A percentile compares a stretch with the other conserved stretches of the same genome.
These are phyloP conservation scores for Limonomyces culmigenus DNA, from an alignment of 1,284 basidiomycete species.

Conservation along the genomic window DNA sequence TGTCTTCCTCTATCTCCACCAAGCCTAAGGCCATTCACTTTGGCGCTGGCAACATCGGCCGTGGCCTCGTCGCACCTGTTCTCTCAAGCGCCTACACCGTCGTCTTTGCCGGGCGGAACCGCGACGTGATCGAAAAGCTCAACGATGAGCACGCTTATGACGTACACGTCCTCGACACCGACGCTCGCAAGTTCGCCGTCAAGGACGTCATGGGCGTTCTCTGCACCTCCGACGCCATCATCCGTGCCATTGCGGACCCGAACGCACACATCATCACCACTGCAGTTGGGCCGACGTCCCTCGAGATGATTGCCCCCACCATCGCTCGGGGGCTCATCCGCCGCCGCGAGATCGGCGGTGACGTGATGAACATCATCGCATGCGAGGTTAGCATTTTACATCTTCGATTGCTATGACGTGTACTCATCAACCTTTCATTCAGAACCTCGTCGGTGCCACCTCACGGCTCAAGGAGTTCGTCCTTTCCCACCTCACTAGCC, in stretches of 20 bases:
- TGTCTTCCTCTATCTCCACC: not conserved
- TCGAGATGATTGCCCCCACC: slow-evolving; percentile 12
- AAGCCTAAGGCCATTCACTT: slow-evolving; percentile 14
- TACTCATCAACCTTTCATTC: not conserved
- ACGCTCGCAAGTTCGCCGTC: slow-evolving; percentile 9
- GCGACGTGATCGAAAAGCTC: slow-evolving; percentile 11
- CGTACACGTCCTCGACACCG: slow-evolving; percentile 13
- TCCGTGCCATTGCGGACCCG: slow-evolving; percentile 12
- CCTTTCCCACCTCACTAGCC: slow-evolving; percentile 12
- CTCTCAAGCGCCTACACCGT: slow-evolving; percentile 23
- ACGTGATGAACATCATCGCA: slow-evolving; percentile 20
- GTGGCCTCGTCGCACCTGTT: slow-evolving; percentile 24
- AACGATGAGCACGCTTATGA: slow-evolving; percentile 12
- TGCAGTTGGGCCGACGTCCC: slow-evolving; percentile 15
- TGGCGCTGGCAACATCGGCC: slow-evolving; percentile 23
- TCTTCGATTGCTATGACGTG: not conserved
- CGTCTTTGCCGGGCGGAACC: slow-evolving; percentile 15
- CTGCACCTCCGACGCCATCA: slow-evolving; percentile 12
- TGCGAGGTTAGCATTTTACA: slow-evolving; percentile 13
- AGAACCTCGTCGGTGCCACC: slow-evolving; percentile 20
- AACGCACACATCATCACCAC: slow-evolving; percentile 21
- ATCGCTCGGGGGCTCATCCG: slow-evolving; percentile 13
- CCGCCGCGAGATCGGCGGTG: slow-evolving; percentile 8
- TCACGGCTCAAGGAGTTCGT: slow-evolving; percentile 15
- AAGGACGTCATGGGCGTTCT: slow-evolving; percentile 16